Base-by-base conservation (phyloP, 345 rosid species). In the Hirschfeldia incana region DNA sequence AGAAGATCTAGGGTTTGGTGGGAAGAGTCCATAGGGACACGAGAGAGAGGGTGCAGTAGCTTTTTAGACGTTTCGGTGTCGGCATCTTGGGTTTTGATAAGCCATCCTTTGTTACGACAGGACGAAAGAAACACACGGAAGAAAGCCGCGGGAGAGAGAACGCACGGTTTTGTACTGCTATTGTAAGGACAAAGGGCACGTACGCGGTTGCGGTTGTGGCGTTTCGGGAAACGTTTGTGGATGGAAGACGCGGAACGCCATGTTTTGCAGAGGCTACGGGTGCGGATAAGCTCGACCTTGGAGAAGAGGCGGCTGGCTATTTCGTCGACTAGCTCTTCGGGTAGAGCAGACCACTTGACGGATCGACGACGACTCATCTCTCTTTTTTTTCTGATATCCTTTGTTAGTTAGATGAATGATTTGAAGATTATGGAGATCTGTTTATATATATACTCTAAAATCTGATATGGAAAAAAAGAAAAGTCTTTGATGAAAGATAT, bases 91-190 rank as follows among this genome's bases (percentile, higher is more conserved):
- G 67, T 65, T 78, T 57, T 72, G 46, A 72, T 78, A 16, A 78
- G 81, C 81, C 81, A 78, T 39, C 81, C 81, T 78, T 78, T 65
- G 6, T 29, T 5, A 1, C 73, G 51, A 30, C 0, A 10, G 13
- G 70, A 29, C 3, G 83, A 75, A 1, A 1, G 34, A 37, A 30
- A 0, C 71, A 80, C 79, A 29, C 76, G 78, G 10, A 26, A 69
- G 51, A 75, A 64, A 17, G 72, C 49, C 29, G 76, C 16, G 7
- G 83, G 75, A 63, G 12, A 46, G 36, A 74, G 60, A 0, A n/a
- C 9, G 53, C 57, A 42, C 29, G 2, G 17, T n/a, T 5, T 6
- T 4, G 8, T 5, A 1, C n/a, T 1, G 3, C 2, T 2, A 2
- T 0, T 0, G n/a, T 37, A 55, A 9, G 8, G 28, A 44, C 49